phyloP scores from a whole-genome alignment of 495 filamentous ascomycete genomes.

The Tuber magnatum region DNA sequence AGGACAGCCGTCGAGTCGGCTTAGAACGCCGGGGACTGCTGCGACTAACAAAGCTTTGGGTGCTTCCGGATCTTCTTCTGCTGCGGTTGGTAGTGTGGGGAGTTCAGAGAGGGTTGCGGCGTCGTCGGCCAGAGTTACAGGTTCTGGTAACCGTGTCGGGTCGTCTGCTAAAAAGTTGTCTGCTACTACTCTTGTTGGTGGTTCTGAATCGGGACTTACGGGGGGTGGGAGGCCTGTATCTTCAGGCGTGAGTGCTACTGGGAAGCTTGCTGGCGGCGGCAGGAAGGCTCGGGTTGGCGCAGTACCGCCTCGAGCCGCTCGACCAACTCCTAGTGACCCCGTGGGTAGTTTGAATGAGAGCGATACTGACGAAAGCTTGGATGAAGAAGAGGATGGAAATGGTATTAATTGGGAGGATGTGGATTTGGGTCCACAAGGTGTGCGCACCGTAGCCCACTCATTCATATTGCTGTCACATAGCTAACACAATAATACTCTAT shows the following conservation, averaged over 20 bases:
- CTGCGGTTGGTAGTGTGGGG: neutral
- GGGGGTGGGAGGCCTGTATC: neutral
- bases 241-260: neutral
- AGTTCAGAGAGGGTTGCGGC: neutral
- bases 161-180: neutral
- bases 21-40: neutral
- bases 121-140: neutral
- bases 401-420: constrained; percentile 71
- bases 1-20: neutral
- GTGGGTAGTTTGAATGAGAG: constrained; percentile 24
- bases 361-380: constrained; percentile 13
- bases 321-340: neutral
- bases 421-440: constrained; percentile 44
- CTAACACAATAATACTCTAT: constrained; percentile 24
- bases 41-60: neutral
- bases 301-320: neutral
- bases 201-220: neutral
- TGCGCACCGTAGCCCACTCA: constrained; percentile 4
- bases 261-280: neutral
- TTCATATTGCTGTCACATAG: constrained; percentile 18
- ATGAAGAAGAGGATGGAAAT: constrained; percentile 46
- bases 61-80: neutral
- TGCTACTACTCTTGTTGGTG: neutral
- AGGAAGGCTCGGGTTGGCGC: neutral
- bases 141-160: neutral